These are phyloP conservation scores for Dictyostelium brefeldianum DNA, from an alignment of 78 protist genomes.

Conservation along the genomic window DNA sequence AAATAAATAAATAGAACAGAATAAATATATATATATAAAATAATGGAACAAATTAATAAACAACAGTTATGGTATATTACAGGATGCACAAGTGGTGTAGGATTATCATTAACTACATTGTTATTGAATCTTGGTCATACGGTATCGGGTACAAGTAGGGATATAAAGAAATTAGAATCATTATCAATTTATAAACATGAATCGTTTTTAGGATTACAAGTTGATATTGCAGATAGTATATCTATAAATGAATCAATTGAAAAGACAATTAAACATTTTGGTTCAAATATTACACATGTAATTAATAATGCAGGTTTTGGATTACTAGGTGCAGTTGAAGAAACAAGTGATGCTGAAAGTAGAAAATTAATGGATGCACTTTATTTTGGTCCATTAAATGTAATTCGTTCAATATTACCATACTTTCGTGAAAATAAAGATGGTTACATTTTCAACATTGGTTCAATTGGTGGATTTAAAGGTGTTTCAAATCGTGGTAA, in stretches of 20 bases:
- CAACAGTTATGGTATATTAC: constrained; percentile 21
- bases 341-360: neutral
- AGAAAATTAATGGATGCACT: constrained; percentile 15
- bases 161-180: neutral
- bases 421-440: neutral
- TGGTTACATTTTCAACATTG: constrained; percentile 29
- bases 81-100: constrained; percentile 29
- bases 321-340: neutral
- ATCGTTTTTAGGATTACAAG: constrained; percentile 20
- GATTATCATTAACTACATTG: neutral
- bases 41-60: neutral
- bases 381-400: constrained; percentile 33
- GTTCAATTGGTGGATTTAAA: constrained; percentile 8
- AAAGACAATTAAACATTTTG: constrained; percentile 21
- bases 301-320: constrained; percentile 31
- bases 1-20: too few relatives aligned
- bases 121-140: neutral
- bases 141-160: constrained; percentile 25
- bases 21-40: too few relatives aligned
- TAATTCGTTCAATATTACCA: constrained; percentile 4
- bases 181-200: neutral
- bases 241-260: constrained; percentile 24
- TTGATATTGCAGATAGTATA: neutral
- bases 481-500: neutral
- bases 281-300: constrained; percentile 16